A percentile compares a stretch with the other conserved stretches of the same genome.
These are phyloP conservation scores for Penicillium decumbens DNA, from an alignment of 2,329 filamentous ascomycete species.

Conservation along the genomic window DNA sequence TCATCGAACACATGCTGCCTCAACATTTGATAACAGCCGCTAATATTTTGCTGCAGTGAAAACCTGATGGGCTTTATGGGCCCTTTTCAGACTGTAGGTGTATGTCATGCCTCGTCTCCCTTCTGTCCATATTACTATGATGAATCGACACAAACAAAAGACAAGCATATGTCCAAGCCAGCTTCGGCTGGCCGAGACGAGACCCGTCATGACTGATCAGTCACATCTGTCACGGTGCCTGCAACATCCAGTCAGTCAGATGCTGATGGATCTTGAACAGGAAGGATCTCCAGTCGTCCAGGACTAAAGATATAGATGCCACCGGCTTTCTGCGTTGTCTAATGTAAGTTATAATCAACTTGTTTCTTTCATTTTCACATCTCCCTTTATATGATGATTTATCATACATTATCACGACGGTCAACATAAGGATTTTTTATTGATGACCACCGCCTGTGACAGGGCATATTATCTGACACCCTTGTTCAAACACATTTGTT, in stretches of 20 bases:
- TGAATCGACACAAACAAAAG: conserved; percentile 72
- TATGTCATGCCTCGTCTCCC: conserved; percentile 27
- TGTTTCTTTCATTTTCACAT: conserved; percentile 1
- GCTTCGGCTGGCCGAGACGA: conserved; percentile 48
- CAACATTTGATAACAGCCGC: conserved; percentile 7
- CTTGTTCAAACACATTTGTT: conserved; percentile 4
- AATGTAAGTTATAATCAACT: conserved; percentile 1
- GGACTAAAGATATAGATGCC: conserved; percentile 9
- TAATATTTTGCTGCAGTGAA: conserved; percentile 9
- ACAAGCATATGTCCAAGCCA: conserved; percentile 98
- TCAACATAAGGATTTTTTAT: conserved; percentile 71
- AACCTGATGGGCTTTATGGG: not conserved
- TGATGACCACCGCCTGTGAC: conserved; percentile 78
- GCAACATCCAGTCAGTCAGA: conserved; percentile 17
- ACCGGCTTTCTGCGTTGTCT: not conserved
- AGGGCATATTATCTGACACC: conserved; percentile 51
- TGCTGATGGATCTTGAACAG: conserved; percentile 28
- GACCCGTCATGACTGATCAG: conserved; percentile 48
- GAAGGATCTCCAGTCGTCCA: not conserved
- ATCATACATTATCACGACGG: conserved; percentile 70
- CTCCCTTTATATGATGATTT: conserved; percentile 61
- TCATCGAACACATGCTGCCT: conserved; percentile 4
- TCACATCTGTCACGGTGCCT: conserved; percentile 23
- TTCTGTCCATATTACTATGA: conserved; percentile 53
- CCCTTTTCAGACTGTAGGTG: conserved; percentile 15